phyloP scores from a whole-genome alignment of 83 land plant species.

The Diphasiastrum complanatum region DNA sequence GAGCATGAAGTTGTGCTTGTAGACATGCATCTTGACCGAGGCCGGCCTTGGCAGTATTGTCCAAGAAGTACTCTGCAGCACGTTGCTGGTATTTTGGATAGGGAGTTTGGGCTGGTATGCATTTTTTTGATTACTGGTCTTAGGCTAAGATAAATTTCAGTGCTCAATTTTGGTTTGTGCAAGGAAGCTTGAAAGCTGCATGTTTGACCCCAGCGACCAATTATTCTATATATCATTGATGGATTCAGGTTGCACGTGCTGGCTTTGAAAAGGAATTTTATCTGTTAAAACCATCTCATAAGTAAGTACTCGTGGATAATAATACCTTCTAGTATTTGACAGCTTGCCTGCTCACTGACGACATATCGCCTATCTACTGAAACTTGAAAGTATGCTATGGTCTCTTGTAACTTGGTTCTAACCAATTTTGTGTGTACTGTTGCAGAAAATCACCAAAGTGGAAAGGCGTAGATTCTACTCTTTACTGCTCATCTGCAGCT shows the following conservation, averaged over 20 bases:
- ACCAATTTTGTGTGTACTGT: slow-evolving; percentile 15
- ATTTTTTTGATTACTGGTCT: too few species aligned
- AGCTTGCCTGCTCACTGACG: too few species aligned
- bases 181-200: neutral
- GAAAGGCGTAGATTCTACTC: slow-evolving; percentile 68
- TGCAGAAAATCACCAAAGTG: slow-evolving; percentile 41
- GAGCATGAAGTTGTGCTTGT: slow-evolving; percentile 78
- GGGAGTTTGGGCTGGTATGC: slow-evolving; percentile 77
- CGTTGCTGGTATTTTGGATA: slow-evolving; percentile 43
- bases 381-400: too few species aligned
- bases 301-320: slow-evolving; percentile 8
- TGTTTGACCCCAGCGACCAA: neutral
- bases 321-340: too few species aligned
- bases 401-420: too few species aligned
- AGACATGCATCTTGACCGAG: slow-evolving; percentile 78
- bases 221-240: neutral
- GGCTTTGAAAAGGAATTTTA: slow-evolving; percentile 94
- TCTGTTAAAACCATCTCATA: slow-evolving; percentile 45
- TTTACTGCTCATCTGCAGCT: slow-evolving; percentile 70
- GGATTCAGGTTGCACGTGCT: slow-evolving; percentile 64
- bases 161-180: neutral
- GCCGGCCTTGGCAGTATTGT: slow-evolving; percentile 85
- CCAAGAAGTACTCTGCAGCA: slow-evolving; percentile 73
- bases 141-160: too few species aligned
- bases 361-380: too few species aligned